Evolutionary conservation across 2,329 filamentous ascomycete species (phyloP).

Genomic region (Aspergillus glaucus): DNA sequence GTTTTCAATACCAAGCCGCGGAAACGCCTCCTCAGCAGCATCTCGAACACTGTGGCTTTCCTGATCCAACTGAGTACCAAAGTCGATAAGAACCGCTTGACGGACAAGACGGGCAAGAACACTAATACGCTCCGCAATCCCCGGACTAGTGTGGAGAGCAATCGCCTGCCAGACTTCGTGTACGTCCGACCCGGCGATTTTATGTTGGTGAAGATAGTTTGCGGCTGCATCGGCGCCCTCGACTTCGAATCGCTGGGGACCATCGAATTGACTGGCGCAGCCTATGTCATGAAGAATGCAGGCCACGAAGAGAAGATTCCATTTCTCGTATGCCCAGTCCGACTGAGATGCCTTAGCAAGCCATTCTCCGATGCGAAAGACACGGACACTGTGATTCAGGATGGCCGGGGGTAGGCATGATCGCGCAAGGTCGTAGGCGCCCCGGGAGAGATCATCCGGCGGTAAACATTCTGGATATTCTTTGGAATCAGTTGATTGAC

Average conservation of each 20-base stretch:
- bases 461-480: slow-evolving; percentile 1
- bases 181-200: slow-evolving; percentile 18
- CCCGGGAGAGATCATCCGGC: slow-evolving; percentile 1
- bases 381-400: slow-evolving; percentile 21
- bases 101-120: slow-evolving; percentile 33
- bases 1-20: slow-evolving; percentile 38
- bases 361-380: slow-evolving; percentile 18
- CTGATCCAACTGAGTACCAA: slow-evolving; percentile 20
- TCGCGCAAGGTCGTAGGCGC: slow-evolving; percentile 10
- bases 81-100: slow-evolving; percentile 35
- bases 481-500: not conserved
- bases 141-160: slow-evolving; percentile 39
- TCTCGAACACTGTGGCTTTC: slow-evolving; percentile 8
- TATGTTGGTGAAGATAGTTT: slow-evolving; percentile 20
- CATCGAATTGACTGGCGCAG: slow-evolving; percentile 20
- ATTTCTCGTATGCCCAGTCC: slow-evolving; percentile 8
- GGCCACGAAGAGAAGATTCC: slow-evolving; percentile 21
- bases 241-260: slow-evolving; percentile 39
- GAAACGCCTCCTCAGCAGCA: slow-evolving; percentile 19
- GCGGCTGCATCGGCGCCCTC: slow-evolving; percentile 41
- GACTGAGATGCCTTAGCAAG: slow-evolving; percentile 11
- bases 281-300: slow-evolving; percentile 33
- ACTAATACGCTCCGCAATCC: slow-evolving; percentile 40
- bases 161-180: slow-evolving; percentile 43
- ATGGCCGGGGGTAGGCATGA: slow-evolving; percentile 15